Conservation (phyloP, 2,329 filamentous ascomycete genomes). For the Exophiala bonariae region DNA sequence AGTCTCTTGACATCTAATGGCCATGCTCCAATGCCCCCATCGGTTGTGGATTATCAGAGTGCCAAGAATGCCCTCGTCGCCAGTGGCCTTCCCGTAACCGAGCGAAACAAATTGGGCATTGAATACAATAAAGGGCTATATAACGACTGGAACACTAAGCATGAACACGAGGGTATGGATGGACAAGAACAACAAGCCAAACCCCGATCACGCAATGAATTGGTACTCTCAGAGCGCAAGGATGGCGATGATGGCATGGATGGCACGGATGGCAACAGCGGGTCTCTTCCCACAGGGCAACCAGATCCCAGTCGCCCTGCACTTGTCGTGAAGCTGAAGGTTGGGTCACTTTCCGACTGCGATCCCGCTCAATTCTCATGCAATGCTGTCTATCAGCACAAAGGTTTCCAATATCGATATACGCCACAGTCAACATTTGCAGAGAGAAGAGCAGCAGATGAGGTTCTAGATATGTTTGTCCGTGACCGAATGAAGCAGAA, state of each 20-base stretch:
- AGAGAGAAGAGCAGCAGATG: slow-evolving; percentile 18
- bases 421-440: slow-evolving; percentile 18
- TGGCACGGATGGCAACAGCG: too few species aligned
- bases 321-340: slow-evolving; percentile 9
- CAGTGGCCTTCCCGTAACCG: neutral
- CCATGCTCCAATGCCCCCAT: neutral
- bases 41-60: neutral
- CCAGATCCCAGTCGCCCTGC: neutral
- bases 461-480: slow-evolving; percentile 15
- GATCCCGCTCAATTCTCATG: slow-evolving; percentile 14
- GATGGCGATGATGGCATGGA: too few species aligned
- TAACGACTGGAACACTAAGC: neutral
- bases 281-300: neutral
- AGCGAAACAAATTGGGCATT: neutral
- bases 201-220: too few species aligned
- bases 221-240: too few species aligned
- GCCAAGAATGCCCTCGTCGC: neutral
- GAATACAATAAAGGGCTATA: neutral
- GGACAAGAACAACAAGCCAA: too few species aligned
- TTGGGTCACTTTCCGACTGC: slow-evolving; percentile 1
- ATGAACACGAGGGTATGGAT: too few species aligned
- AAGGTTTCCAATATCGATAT: slow-evolving; percentile 26
- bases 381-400: slow-evolving; percentile 13
- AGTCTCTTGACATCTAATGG: neutral
- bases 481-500: neutral